phyloP scores from a whole-genome alignment of 2,329 filamentous ascomycete genomes.

The Ophiostoma himal-ulmi region DNA sequence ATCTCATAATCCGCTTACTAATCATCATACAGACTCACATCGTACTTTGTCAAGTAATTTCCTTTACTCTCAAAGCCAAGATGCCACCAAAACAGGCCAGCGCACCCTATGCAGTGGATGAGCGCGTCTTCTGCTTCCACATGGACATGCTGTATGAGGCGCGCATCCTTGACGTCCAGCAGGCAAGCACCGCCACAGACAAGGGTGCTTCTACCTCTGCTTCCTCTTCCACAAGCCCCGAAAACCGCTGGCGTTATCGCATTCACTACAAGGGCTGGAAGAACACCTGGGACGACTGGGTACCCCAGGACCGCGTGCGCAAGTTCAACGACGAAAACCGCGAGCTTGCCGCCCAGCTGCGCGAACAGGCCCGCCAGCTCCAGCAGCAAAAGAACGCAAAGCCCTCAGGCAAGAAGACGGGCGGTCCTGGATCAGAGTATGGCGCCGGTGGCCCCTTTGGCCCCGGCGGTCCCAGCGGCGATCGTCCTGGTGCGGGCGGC shows the following conservation, averaged over 20 bases:
- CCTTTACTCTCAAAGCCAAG: background rate
- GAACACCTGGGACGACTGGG: slow-evolving; percentile 99
- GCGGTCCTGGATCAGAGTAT: slow-evolving; percentile 29
- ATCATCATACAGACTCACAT: background rate
- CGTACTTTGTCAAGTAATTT: no score
- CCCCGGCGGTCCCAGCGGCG: slow-evolving; percentile 37
- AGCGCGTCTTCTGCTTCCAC: slow-evolving; percentile 94
- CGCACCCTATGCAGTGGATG: slow-evolving; percentile 64
- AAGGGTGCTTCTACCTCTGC: background rate
- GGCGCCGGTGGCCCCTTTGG: slow-evolving; percentile 32
- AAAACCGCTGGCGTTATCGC: slow-evolving; percentile 63
- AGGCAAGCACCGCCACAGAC: slow-evolving; percentile 53
- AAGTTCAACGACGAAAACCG: slow-evolving; percentile 95
- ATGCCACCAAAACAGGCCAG: slow-evolving; percentile 37
- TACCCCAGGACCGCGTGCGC: slow-evolving; percentile 83
- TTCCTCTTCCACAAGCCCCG: background rate
- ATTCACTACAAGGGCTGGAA: slow-evolving; percentile 99
- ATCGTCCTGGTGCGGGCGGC: background rate
- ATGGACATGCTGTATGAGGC: slow-evolving; percentile 96
- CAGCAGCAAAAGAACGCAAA: slow-evolving; percentile 46
- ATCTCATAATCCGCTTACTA: background rate
- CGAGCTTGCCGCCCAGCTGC: slow-evolving; percentile 71
- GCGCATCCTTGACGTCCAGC: slow-evolving; percentile 78
- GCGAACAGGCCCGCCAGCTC: slow-evolving; percentile 60
- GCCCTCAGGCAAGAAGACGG: slow-evolving; percentile 26